These are phyloP conservation scores for Fusarium sp. DNA, from an alignment of 2,329 filamentous ascomycete species.

Conservation along the genomic window DNA sequence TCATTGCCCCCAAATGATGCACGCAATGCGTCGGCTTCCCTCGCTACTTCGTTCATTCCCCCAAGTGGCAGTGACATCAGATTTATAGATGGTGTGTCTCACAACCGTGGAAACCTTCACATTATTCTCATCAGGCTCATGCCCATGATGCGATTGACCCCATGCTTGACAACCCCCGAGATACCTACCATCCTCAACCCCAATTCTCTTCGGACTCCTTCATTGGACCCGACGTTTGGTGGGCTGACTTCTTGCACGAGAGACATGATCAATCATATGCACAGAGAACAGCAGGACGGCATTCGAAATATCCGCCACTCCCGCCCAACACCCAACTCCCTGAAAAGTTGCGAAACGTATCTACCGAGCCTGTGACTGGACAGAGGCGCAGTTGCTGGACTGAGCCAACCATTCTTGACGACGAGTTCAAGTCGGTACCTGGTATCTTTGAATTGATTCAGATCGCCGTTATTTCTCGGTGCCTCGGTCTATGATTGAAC, in stretches of 20 bases:
- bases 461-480: not conserved
- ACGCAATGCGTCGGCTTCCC: too few relatives aligned
- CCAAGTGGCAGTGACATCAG: not conserved
- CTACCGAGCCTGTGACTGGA: not conserved
- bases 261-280: not conserved
- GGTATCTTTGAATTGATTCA: not conserved
- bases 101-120: not conserved
- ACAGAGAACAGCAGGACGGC: not conserved
- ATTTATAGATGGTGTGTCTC: not conserved
- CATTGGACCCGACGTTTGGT: not conserved
- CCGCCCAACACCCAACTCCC: not conserved
- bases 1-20: too few relatives aligned
- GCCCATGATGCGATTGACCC: not conserved
- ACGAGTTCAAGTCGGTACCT: not conserved
- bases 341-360: not conserved
- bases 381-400: not conserved
- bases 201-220: not conserved
- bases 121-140: not conserved
- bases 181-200: not conserved
- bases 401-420: not conserved
- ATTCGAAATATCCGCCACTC: not conserved
- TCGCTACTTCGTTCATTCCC: too few relatives aligned
- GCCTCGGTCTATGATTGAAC: not conserved
- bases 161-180: too few relatives aligned
- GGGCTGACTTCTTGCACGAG: not conserved